Base-by-base conservation (phyloP, 495 filamentous ascomycete species). In the Tuber melanosporum region DNA sequence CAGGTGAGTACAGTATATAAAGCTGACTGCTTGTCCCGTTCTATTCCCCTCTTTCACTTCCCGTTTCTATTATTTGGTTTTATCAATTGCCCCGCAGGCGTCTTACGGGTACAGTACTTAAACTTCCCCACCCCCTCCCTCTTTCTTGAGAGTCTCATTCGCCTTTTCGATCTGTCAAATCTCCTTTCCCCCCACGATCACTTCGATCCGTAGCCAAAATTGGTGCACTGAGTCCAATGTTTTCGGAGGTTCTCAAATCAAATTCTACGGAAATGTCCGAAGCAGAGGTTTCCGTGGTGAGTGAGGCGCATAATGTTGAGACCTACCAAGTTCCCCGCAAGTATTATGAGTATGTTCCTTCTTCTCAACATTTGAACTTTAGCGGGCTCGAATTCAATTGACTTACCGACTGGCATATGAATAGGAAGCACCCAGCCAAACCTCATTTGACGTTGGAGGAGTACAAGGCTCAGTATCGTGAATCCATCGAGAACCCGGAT, bases 381-480 rank as follows among this genome's bases (percentile, higher is more conserved):
- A n/a, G 26, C n/a, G 57, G 70, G 36, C 20, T 14, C 57, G 47
- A 22, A 26, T 66, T 69, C 43, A 26, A 66, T 41, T 62, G 39
- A 22, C 73, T 57, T 32, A 44, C 72, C 47, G 47, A 26, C 78
- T 88, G 86, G 84, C 81, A 79, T 17, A 8, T 44, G 71, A 62
- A 39, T 86, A 90, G 91, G 14, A 93, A 92, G 83, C 91, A 92
- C 83, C 91, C 91, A 39, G 84, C 85, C 46, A 89, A 91, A 76
- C 90, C 92, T 47, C 90, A 93, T 84, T 78, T 93, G 66, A 88
- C 90, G 78, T 79, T 98, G 52, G 93, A 96, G 78, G 91, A 98
- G 84, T 99, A 98, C 88, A 90, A 96, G 85, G 87, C 89, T 86
- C 86, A 97, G 78, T 98, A 98, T 88, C 95, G 97, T 81, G 93